These are phyloP conservation scores for Aspergillus glaucus DNA, from an alignment of 2,329 filamentous ascomycete species.

Conservation along the genomic window DNA sequence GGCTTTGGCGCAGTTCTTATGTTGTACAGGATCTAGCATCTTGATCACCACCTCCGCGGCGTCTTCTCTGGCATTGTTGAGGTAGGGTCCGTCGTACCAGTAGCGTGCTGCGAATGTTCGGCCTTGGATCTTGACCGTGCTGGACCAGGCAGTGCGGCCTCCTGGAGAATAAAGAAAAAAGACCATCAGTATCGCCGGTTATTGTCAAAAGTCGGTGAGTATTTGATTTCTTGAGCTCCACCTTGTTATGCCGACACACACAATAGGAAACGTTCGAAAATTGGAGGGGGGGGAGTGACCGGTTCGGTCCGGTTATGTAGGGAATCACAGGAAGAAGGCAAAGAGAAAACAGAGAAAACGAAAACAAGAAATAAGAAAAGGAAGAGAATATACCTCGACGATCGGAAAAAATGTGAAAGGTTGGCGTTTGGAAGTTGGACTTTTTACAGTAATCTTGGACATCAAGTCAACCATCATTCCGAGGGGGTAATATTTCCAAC, in stretches of 20 bases:
- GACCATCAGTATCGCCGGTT: slow-evolving; percentile 19
- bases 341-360: slow-evolving; percentile 25
- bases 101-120: slow-evolving; percentile 64
- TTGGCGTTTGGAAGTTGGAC: slow-evolving; percentile 48
- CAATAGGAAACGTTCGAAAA: slow-evolving; percentile 6
- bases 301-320: background rate
- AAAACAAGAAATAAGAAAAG: slow-evolving; percentile 10
- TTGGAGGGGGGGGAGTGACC: background rate
- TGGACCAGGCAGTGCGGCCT: slow-evolving; percentile 86
- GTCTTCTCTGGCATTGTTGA: slow-evolving; percentile 84
- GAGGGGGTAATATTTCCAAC: background rate
- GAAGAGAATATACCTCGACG: slow-evolving; percentile 54
- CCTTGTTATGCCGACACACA: slow-evolving; percentile 17
- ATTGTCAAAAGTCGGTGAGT: slow-evolving; percentile 30
- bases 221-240: slow-evolving; percentile 15
- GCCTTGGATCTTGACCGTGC: slow-evolving; percentile 66
- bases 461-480: slow-evolving; percentile 4
- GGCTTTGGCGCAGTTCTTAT: slow-evolving; percentile 9
- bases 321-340: slow-evolving; percentile 12
- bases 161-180: slow-evolving; percentile 46
- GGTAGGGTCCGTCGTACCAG: slow-evolving; percentile 86
- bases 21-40: slow-evolving; percentile 18
- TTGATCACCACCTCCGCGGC: slow-evolving; percentile 70
- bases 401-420: slow-evolving; percentile 68
- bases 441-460: slow-evolving; percentile 53